Percentiles rank a stretch among this genome's conserved stretches.
These are phyloP conservation scores for Syncephalastrum contaminatum DNA, from an alignment of 371 early-diverging fungal species.

Conservation along the genomic window DNA sequence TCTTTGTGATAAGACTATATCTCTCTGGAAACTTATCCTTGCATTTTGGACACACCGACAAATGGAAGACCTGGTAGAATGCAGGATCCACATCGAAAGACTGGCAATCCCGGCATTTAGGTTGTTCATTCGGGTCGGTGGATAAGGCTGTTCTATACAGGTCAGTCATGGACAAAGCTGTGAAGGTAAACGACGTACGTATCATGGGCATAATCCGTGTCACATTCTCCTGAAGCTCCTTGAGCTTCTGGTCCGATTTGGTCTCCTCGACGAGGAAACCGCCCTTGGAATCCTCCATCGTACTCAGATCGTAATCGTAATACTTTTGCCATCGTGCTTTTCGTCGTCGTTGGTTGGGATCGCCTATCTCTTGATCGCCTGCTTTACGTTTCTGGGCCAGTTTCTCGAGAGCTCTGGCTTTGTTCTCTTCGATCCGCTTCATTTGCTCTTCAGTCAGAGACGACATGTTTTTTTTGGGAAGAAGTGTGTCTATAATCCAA, in stretches of 20 bases:
- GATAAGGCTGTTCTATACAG: slow-evolving; percentile 40
- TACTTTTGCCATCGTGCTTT: slow-evolving; percentile 23
- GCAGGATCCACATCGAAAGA: slow-evolving; percentile 77
- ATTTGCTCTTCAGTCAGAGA: slow-evolving; percentile 18
- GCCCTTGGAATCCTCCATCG: slow-evolving; percentile 33
- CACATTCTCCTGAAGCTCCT: slow-evolving; percentile 18
- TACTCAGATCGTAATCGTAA: slow-evolving; percentile 32
- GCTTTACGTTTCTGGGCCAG: slow-evolving; percentile 10
- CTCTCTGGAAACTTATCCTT: slow-evolving; percentile 75
- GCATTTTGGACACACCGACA: slow-evolving; percentile 76
- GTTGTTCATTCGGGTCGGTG: slow-evolving; percentile 58
- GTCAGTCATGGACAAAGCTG: too few relatives aligned
- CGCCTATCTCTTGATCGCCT: not conserved
- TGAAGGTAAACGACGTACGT: slow-evolving; percentile 51
- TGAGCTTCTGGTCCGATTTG: slow-evolving; percentile 26
- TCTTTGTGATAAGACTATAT: slow-evolving; percentile 92
- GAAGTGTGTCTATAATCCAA: too few relatives aligned
- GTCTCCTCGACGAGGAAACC: slow-evolving; percentile 67
- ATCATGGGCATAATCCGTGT: slow-evolving; percentile 41
- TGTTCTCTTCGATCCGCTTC: slow-evolving; percentile 19
- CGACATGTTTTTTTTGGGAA: too few relatives aligned
- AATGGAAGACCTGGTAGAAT: slow-evolving; percentile 67
- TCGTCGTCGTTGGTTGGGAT: not conserved
- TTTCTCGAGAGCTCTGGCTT: slow-evolving; percentile 18
- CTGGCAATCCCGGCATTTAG: slow-evolving; percentile 76